phyloP scores from a whole-genome alignment of 352 stramenopile genomes.

The Pythium sukuiense region DNA sequence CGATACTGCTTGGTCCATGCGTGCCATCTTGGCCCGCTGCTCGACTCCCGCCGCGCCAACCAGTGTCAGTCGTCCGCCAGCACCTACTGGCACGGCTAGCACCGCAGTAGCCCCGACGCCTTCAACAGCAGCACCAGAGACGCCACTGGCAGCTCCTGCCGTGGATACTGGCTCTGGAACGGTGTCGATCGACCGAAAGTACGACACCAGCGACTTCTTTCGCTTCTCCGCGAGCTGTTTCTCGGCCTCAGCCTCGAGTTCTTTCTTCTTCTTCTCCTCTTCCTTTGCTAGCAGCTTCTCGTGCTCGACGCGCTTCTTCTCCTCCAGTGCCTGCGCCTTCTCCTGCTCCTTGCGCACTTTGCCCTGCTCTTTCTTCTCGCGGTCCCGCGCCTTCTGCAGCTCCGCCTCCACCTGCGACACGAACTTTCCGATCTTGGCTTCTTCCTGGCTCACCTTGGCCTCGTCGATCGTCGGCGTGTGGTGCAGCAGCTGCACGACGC shows the following conservation, averaged over 20 bases:
- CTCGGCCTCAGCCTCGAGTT: conserved; percentile 51
- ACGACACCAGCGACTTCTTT: conserved; percentile 63
- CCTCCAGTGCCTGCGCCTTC: conserved; percentile 44
- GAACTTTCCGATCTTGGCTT: conserved; percentile 82
- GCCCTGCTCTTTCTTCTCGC: conserved; percentile 28
- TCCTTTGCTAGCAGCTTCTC: conserved; percentile 63
- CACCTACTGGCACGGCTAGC: not conserved
- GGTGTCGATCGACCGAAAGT: conserved; percentile 56
- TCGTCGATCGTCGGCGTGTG: conserved; percentile 68
- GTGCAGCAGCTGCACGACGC: conserved; percentile 68
- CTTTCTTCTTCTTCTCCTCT: conserved; percentile 61
- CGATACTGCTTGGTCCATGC: conserved; percentile 48
- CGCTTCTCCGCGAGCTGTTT: conserved; percentile 50
- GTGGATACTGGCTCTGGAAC: conserved; percentile 1
- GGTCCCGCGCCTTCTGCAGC: conserved; percentile 53
- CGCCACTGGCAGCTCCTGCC: not conserved
- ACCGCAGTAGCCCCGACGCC: not conserved
- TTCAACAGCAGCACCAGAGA: not conserved
- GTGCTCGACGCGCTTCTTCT: conserved; percentile 57
- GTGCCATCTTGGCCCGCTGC: conserved; percentile 37
- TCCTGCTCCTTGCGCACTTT: conserved; percentile 61
- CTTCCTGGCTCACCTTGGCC: conserved; percentile 75
- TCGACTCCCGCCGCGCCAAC: not conserved
- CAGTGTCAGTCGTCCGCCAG: not conserved
- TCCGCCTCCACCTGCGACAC: conserved; percentile 62